Conservation (phyloP, 371 early-diverging fungal species). For the Apophysomyces variabilis region DNA sequence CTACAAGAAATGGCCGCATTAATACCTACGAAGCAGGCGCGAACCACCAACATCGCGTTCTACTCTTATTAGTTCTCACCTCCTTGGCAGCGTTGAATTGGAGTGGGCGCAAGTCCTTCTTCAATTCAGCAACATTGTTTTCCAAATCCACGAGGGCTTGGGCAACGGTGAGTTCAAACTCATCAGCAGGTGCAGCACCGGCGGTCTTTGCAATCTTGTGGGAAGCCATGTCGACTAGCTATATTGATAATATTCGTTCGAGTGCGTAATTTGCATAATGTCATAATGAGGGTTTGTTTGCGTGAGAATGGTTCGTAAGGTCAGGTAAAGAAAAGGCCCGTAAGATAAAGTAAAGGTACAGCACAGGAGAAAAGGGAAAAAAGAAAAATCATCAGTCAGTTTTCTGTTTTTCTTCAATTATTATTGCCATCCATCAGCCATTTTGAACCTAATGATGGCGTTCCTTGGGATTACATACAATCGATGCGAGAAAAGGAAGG, state of each 20-base stretch:
- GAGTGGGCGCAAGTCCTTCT: slow-evolving; percentile 91
- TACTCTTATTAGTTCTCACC: slow-evolving; percentile 53
- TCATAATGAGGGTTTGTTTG: not conserved
- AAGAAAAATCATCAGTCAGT: not conserved
- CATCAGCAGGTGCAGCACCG: slow-evolving; percentile 74
- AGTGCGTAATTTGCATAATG: not conserved
- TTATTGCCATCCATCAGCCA: not conserved
- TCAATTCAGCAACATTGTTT: slow-evolving; percentile 89
- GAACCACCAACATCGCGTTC: not conserved
- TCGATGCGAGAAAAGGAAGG: slow-evolving; percentile 12
- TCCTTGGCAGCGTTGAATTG: slow-evolving; percentile 93
- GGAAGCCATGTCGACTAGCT: slow-evolving; percentile 37
- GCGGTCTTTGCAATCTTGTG: slow-evolving; percentile 80
- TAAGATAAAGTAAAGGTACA: not conserved
- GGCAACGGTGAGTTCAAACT: slow-evolving; percentile 91
- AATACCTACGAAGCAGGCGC: not conserved
- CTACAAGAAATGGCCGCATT: slow-evolving; percentile 41
- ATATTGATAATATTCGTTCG: not conserved
- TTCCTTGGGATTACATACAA: slow-evolving; percentile 9
- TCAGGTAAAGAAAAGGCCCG: slow-evolving; percentile 4
- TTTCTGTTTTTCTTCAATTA: not conserved
- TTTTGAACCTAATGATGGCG: not conserved
- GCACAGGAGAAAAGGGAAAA: not conserved
- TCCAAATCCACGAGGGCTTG: slow-evolving; percentile 94
- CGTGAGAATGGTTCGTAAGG: slow-evolving; percentile 1